These are phyloP conservation scores for Chlorella vulgaris DNA, from an alignment of 139 green algal species.

Conservation along the genomic window DNA sequence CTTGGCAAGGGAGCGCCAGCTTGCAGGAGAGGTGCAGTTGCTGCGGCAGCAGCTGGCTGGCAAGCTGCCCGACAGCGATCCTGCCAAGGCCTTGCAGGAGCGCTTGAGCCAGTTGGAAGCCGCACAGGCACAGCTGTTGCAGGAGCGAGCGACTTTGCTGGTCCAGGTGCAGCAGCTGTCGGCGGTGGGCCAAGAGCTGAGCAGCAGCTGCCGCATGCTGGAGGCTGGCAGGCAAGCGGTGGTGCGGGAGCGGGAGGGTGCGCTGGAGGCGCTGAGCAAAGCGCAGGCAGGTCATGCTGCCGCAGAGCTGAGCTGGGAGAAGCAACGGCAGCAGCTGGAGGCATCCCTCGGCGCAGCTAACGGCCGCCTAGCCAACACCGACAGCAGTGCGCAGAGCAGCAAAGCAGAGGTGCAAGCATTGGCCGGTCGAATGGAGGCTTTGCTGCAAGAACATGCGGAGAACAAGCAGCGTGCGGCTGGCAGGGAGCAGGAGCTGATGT, in stretches of 20 bases:
- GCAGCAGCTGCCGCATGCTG: slow-evolving; percentile 17
- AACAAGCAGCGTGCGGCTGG: neutral
- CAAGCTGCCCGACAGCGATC: neutral
- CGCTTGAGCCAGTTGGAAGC: neutral
- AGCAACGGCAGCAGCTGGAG: slow-evolving; percentile 22
- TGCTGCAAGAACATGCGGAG: no score
- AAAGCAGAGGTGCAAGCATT: neutral
- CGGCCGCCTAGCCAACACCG: neutral
- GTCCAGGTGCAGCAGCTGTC: slow-evolving; percentile 30
- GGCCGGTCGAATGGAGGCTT: neutral
- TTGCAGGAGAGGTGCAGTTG: slow-evolving; percentile 6
- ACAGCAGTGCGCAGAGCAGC: neutral
- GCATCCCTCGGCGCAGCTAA: neutral
- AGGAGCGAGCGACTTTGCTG: slow-evolving; percentile 13
- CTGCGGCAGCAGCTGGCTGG: slow-evolving; percentile 20
- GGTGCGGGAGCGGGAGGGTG: neutral
- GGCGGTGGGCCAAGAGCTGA: slow-evolving; percentile 30
- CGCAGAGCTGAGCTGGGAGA: neutral
- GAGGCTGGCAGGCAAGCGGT: slow-evolving; percentile 12
- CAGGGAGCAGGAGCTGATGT: slow-evolving; percentile 6
- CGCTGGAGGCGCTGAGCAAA: neutral
- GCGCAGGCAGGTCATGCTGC: neutral
- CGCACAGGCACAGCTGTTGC: neutral
- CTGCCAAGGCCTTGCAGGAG: neutral
- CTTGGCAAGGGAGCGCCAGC: slow-evolving; percentile 6